Base-by-base conservation (phyloP, 2,329 filamentous ascomycete species). In the Colletotrichum sansevieriae region DNA sequence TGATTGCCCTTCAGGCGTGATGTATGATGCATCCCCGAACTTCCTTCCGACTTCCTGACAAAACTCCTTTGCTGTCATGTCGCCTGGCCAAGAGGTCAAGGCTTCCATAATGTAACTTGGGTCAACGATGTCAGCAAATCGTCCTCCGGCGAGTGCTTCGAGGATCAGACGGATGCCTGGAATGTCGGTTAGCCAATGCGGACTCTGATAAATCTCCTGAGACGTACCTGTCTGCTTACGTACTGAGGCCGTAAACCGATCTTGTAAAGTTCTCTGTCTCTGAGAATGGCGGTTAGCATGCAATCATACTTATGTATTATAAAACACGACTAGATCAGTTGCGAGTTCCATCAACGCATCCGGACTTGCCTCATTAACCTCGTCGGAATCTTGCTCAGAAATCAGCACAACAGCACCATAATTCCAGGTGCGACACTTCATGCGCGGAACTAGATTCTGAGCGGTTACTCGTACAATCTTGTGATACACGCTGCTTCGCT, bases 91-190 rank as follows among this genome's bases (percentile, higher is more conserved):
- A 11, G 43, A 43, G 4, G 39, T 54, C n/a, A 65, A 35, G 35
- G 61, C 60, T 3, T 65, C 61, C 4, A 65, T 46, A 9, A 59
- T 18, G 5, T 11, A 10, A 3, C 4, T 29, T 7, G 63, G 62
- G n/a, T 67, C 49, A 8, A 61, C 43, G 3, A 54, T n/a, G n/a
- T 37, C 13, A 8, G 55, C 66, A 56, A 69, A 66, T 3, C 55
- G 11, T 11, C 62, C 63, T 2, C 41, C 63, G 3, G 22, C 37
- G 11, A 69, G 25, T 12, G 63, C 56, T 37, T 69, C 56, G 10
- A 67, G 72, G 13, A 81, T 49, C 25, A 77, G 73, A 22, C 77
- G 73, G 18, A 78, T 59, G 4, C 72, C 73, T 75, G 20, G 35
- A 5, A 22, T 22, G 22, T 11, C 18, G 2, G 35, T 67, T 13